Base-by-base conservation (phyloP, 768 basidiomycete genomes). In the Russula vinacea region DNA sequence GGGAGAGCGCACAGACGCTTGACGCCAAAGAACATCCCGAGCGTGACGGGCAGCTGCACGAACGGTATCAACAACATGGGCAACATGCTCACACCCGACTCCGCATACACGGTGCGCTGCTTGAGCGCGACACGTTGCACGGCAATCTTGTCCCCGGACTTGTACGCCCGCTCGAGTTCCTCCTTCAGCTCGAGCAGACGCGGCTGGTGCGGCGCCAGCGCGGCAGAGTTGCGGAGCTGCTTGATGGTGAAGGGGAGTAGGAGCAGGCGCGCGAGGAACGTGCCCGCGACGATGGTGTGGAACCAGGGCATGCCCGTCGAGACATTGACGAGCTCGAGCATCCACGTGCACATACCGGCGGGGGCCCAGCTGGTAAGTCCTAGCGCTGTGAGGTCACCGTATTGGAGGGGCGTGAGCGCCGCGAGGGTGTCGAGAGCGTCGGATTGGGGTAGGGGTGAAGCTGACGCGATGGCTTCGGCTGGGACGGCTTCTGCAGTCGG, bases 11-110 rank as follows among this genome's bases (percentile, higher is more conserved):
- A 86, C 78, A 98, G 81, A 53, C 77, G 78, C 75, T 84, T 85
- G 60, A 96, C 73, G 19, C 84, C 92, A 68, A 93, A 87, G 81
- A 98, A 98, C 77, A 92, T 76, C 16, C 87, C 86, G 37, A 97
- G 75, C 52, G 89, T 87, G 49, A 93, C 78, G 1, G 91, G 85
- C 24, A 93, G 72, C 74, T 96, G 94, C 0, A 88, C 69, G 60
- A 94, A 62, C 9, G 84, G 83, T 60, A 80, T 77, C 17, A 84
- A 56, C n/a, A 88, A 66, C 66, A 85, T 77, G 45, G 79, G 78
- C 16, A 76, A 66, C 62, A 89, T 80, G 68, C 80, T 84, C 53
- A 92, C 85, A 29, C 87, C 85, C 9, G 89, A 82, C 59, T 86
- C 81, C 62, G 79, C 73, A 72, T 89, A 85, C 39, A 94, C 74